A percentile compares a stretch with the other conserved stretches of the same genome.
Evolutionary conservation across 768 basidiomycete species (phyloP).

Genomic region (Amanita pseudoporphyria): DNA sequence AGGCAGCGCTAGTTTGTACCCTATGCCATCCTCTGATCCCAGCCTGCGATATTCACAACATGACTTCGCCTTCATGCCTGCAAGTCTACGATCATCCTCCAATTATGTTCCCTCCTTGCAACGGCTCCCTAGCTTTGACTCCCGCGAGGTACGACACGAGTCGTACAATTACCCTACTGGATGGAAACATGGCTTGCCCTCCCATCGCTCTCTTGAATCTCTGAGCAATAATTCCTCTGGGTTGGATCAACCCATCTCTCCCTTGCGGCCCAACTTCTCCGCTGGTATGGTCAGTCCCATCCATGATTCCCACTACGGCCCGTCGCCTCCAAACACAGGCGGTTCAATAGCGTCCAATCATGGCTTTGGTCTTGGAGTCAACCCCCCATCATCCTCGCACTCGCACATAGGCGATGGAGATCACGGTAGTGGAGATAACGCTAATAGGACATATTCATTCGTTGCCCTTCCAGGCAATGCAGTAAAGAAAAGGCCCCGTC

Average conservation of each 20-base stretch:
- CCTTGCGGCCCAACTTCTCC: slow-evolving; percentile 43
- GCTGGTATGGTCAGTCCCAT: slow-evolving; percentile 27
- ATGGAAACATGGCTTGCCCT: slow-evolving; percentile 28
- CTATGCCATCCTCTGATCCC: slow-evolving; percentile 21
- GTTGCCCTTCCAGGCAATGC: slow-evolving; percentile 74
- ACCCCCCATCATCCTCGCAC: slow-evolving; percentile 20
- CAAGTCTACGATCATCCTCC: slow-evolving; percentile 25
- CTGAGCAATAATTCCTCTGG: slow-evolving; percentile 22
- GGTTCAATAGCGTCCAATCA: slow-evolving; percentile 47
- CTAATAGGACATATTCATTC: slow-evolving; percentile 69
- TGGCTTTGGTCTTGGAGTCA: slow-evolving; percentile 14
- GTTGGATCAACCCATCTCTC: slow-evolving; percentile 43
- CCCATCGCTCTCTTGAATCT: slow-evolving; percentile 21
- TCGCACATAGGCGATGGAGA: slow-evolving; percentile 7
- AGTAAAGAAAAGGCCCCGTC: slow-evolving; percentile 75
- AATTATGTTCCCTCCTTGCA: slow-evolving; percentile 35
- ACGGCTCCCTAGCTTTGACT: slow-evolving; percentile 34
- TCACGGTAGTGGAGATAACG: slow-evolving; percentile 22
- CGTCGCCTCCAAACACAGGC: slow-evolving; percentile 53
- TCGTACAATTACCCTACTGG: slow-evolving; percentile 24
- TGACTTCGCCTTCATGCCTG: slow-evolving; percentile 27
- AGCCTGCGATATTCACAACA: slow-evolving; percentile 31
- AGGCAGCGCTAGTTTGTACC: slow-evolving; percentile 28
- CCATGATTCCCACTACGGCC: slow-evolving; percentile 43
- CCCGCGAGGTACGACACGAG: slow-evolving; percentile 32